Evolutionary conservation across 139 green algal species (phyloP), one percentile per base, ranked within the genome.

Genomic region (Pedinophyceae sp.): DNA sequence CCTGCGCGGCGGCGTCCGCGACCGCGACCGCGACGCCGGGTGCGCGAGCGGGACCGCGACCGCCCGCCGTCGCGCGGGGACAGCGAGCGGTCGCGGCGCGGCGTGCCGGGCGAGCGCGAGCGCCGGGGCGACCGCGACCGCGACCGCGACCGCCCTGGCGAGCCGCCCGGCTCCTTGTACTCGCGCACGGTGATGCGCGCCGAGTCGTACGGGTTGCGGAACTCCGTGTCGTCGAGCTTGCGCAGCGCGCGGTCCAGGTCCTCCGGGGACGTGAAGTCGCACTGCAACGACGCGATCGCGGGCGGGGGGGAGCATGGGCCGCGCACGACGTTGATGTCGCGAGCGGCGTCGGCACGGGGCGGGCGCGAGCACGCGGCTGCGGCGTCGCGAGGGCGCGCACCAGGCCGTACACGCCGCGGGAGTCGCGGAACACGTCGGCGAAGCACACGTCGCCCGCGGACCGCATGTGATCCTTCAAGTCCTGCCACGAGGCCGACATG

Each of bases 391-490:
- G n/a, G n/a, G n/a, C n/a, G n/a, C n/a, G n/a, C n/a, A 79, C 73
- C n/a, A 81, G 57, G 19, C 74, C 77, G 20, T 76, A 24, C 19
- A 67, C 54, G 18, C 62, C 66, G 10, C 64, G 69, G 4, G 70
- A 57, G 48, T 82, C 72, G 28, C 66, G 62, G 30, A 71, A 69
- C 10, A 88, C 72, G 45, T 92, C 51, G 3, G 59, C 64, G 52
- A 69, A 72, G 24, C 13, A 50, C 17, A 72, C 64, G 26, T 68
- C 59, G 57, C 62, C 52, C 16, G 48, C 74, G 46, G 65, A 72
- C 48, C 79, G 68, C 77, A 88, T 85, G 72, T 85, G 77, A 61
- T 88, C 85, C 75, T 96, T 96, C 15, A 96, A 70, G 62, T 96
- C 87, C 62, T 96, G 87, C 87, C 87, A 96, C 52, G 69, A 85